phyloP scores from a whole-genome alignment of 441 rosid genomes.

The Adansonia grandidieri region DNA sequence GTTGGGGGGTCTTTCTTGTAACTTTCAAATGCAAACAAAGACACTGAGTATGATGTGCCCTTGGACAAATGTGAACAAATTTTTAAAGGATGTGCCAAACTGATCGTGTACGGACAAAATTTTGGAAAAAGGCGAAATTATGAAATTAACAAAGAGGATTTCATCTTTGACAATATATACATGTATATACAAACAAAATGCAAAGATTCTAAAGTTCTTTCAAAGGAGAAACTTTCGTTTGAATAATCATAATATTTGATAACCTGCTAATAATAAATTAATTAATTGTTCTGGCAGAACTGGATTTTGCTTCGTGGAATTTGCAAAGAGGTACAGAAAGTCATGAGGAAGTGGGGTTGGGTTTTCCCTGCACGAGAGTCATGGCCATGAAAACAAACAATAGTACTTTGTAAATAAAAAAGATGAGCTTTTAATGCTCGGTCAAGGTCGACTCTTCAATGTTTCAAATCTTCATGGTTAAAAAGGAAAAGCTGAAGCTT shows the following conservation, averaged over 20 bases:
- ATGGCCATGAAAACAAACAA: neutral
- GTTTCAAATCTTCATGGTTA: neutral
- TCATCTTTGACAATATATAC: neutral
- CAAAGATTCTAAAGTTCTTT: neutral
- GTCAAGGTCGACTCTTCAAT: neutral
- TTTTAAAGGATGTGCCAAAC: neutral
- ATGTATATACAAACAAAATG: neutral
- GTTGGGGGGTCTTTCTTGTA: slow-evolving; percentile 35
- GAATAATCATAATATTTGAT: neutral
- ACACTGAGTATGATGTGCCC: slow-evolving; percentile 1
- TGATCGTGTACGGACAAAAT: neutral
- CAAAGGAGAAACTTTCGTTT: neutral
- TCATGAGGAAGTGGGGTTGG: neutral
- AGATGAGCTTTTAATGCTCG: neutral
- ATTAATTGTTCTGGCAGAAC: neutral
- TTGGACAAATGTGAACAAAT: slow-evolving; percentile 17
- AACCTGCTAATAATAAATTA: neutral
- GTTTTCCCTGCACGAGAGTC: neutral
- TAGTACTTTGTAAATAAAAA: neutral
- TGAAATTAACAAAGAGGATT: slow-evolving; percentile 9
- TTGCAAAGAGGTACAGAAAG: neutral
- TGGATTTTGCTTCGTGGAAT: neutral
- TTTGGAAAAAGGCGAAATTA: neutral
- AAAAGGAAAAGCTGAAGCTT: neutral
- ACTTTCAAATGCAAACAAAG: slow-evolving; percentile 13